Evolutionary conservation across 805 yeast genomes (phyloP), one percentile per base, ranked within the genome.

Genomic region (Torulaspora quercuum): DNA sequence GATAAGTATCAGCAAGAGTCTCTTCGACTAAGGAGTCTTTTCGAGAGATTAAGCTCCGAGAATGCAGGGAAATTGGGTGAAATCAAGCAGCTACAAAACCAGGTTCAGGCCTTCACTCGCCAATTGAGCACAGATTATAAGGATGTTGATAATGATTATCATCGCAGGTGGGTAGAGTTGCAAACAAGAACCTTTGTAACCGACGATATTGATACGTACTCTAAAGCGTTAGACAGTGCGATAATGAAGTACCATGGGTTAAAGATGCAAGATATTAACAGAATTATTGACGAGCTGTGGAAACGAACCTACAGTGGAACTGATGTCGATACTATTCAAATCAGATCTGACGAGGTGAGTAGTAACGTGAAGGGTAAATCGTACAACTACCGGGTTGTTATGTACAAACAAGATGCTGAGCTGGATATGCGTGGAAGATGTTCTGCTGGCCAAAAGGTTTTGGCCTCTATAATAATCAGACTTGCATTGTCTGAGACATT

Each of bases 361-460:
- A 53, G 49, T 29, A 45, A 56, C 9, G 58, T 55, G 29, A 59
- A 72, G 15, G 75, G 76, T 26, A 67, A 94, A 39, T 76, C 92
- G 1, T 90, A 89, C 59, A 89, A 90, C 56, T 90, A 90, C 55
- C 69, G 97, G 24, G 97, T 92, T 12, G 95, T 89, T 14, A 92
- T 92, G 98, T 79, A 80, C 41, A 92, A 92, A 57, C 86, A 83
- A 52, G 90, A 84, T 41, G 83, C 80, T 1, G 97, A 92, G 59
- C 66, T 92, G 31, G 99, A 92, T 56, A 92, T 92, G 99, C 74
- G 99, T 44, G 99, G 98, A 0, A 67, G 98, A 40, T 92, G 99
- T 59, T 86, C 96, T 1, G 97, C 98, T 0, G 99, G 99, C 0
- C 99, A 92, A 61, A 86, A 88, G 53, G 97, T 92, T 4, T 63